A percentile compares a stretch with the other conserved stretches of the same genome.
phyloP scores from a whole-genome alignment of 1,284 basidiomycete species.

The Mycosarcoma mackinlayi region DNA sequence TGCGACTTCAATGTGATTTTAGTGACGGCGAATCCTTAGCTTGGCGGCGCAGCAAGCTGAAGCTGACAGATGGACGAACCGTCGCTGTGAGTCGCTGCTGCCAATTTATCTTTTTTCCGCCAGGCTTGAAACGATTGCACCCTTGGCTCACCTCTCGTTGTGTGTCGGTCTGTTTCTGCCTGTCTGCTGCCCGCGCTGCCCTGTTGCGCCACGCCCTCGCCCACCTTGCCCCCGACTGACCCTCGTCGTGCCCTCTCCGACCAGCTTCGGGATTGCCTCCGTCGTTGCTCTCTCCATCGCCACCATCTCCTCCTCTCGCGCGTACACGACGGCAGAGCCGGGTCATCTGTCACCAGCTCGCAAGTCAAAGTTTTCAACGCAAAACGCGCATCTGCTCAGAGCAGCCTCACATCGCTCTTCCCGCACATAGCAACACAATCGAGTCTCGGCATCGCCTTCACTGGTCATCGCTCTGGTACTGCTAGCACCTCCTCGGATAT shows the following conservation, averaged over 20 bases:
- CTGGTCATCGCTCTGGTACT: too few relatives aligned
- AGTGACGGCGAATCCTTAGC: too few relatives aligned
- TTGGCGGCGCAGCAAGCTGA: too few relatives aligned
- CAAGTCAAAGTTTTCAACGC: not conserved
- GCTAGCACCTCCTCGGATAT: too few relatives aligned
- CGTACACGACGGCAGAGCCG: too few relatives aligned
- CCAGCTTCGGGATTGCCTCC: conserved; percentile 1
- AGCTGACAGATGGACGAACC: too few relatives aligned
- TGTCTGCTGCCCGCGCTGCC: not conserved
- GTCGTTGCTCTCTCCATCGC: not conserved
- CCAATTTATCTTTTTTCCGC: not conserved
- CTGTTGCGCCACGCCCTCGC: not conserved
- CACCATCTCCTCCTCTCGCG: not conserved
- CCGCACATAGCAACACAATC: too few relatives aligned
- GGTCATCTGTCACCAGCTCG: not conserved
- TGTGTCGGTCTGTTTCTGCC: not conserved
- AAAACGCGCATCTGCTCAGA: not conserved
- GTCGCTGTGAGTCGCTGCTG: too few relatives aligned
- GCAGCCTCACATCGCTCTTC: not conserved
- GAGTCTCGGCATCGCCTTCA: too few relatives aligned
- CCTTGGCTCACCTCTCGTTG: not conserved
- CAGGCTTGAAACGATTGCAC: not conserved
- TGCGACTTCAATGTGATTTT: too few relatives aligned
- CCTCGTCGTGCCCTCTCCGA: not conserved
- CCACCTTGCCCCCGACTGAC: not conserved